Percentiles rank a stretch among this genome's conserved stretches.
phyloP scores from a whole-genome alignment of 1,284 basidiomycete genomes.

The Ustilago crameri region DNA sequence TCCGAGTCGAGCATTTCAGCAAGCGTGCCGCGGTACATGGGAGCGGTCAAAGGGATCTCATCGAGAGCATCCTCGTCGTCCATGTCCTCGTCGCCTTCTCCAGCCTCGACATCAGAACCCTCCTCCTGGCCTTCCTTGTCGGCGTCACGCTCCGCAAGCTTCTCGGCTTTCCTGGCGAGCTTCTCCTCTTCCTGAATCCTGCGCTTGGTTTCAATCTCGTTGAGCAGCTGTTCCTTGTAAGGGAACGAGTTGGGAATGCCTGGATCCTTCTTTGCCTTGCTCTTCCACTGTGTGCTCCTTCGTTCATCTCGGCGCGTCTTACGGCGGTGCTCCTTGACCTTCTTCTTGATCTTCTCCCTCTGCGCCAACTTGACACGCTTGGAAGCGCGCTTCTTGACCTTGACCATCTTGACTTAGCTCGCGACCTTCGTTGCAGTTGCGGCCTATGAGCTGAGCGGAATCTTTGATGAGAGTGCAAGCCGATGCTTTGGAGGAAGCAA shows the following conservation, averaged over 20 bases:
- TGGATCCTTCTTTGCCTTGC: conserved; percentile 79
- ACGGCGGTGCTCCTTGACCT: conserved; percentile 65
- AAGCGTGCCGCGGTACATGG: conserved; percentile 43
- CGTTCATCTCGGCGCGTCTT: conserved; percentile 76
- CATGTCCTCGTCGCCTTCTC: conserved; percentile 34
- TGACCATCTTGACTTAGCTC: conserved; percentile 40
- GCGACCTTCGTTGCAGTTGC: not conserved
- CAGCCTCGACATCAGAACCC: conserved; percentile 27
- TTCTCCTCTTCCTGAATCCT: conserved; percentile 48
- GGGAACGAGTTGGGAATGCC: conserved; percentile 98
- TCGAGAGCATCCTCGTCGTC: conserved; percentile 34
- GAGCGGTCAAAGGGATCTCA: conserved; percentile 45
- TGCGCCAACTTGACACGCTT: conserved; percentile 63
- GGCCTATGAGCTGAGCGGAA: not conserved
- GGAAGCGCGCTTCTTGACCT: conserved; percentile 60
- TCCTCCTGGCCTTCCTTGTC: conserved; percentile 16
- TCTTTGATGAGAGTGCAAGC: not conserved
- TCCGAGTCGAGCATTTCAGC: conserved; percentile 31
- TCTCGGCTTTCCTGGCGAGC: conserved; percentile 39
- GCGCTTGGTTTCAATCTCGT: conserved; percentile 73
- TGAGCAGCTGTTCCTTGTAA: conserved; percentile 94
- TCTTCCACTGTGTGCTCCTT: conserved; percentile 85
- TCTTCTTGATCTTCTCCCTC: conserved; percentile 64
- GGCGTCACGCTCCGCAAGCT: conserved; percentile 37
- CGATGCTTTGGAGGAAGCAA: conserved; percentile 8